These are phyloP conservation scores for Solanum etuberosum DNA, from an alignment of 257 asterid genomes.

Conservation along the genomic window DNA sequence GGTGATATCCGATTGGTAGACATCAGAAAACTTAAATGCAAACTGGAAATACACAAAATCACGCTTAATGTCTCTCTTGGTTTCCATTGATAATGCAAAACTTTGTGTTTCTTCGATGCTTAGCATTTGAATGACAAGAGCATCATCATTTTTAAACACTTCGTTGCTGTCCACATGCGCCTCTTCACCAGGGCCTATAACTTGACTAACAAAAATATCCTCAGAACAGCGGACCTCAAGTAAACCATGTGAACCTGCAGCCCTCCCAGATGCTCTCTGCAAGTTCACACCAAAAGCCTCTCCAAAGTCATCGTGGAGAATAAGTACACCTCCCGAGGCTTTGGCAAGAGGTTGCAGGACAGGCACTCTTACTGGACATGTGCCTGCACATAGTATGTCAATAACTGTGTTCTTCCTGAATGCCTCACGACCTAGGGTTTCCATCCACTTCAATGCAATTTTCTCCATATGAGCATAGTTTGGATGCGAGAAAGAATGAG, in stretches of 20 bases:
- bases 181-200: conserved; percentile 93
- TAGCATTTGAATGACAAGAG: conserved; percentile 64
- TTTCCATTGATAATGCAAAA: conserved; percentile 70
- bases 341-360: conserved; percentile 79
- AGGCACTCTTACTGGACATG: conserved; percentile 84
- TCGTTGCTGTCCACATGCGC: conserved; percentile 59
- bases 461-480: conserved; percentile 78
- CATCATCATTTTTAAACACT: conserved; percentile 47
- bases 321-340: conserved; percentile 76
- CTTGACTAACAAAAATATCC: conserved; percentile 71
- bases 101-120: conserved; percentile 90
- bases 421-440: conserved; percentile 63
- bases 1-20: conserved; percentile 79
- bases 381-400: conserved; percentile 89
- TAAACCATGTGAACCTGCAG: conserved; percentile 89
- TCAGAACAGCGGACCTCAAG: conserved; percentile 88
- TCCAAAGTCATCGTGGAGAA: conserved; percentile 92
- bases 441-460: conserved; percentile 79
- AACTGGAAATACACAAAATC: conserved; percentile 82
- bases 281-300: conserved; percentile 97
- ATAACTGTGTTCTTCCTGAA: conserved; percentile 54
- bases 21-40: conserved; percentile 59
- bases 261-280: conserved; percentile 85
- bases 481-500: conserved; percentile 72
- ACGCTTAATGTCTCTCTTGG: conserved; percentile 69